Evolutionary conservation across 1,139 yeast species (phyloP), one percentile per base, ranked within the genome.

Genomic region (Sugiyamaella paludigena): DNA sequence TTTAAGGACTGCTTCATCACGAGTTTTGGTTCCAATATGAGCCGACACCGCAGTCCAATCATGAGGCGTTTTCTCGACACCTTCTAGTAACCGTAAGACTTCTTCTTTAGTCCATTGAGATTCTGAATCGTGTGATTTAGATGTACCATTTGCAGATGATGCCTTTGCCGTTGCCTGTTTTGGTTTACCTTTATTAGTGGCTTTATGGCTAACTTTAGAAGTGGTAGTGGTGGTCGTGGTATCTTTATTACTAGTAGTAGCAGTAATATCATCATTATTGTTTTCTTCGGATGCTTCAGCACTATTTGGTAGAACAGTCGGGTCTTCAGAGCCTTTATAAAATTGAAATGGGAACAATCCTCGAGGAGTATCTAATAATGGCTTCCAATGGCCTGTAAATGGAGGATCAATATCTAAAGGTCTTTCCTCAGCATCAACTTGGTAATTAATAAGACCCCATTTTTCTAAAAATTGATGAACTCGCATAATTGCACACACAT

Each of bases 371-470:
- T 94, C 98, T 60, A 83, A 83, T 51, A 69, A 63, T 9, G 71
- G 66, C 49, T 70, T 66, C 67, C 73, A 74, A 52, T 74, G 76
- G 37, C 78, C 77, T 4, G 78, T 73, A 58, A 78, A 82, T 11
- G 91, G 92, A 43, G 87, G 88, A 44, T 83, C 87, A 33, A 83
- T 74, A 52, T 77, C 77, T 19, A 81, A 77, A 1, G 95, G 92
- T 54, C 86, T 79, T 51, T 84, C 77, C 57, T 83, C 88, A 1
- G 79, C 76, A 63, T 83, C 91, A 42, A 85, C 96, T 68, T 92
- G 98, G 65, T 94, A 94, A 67, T 94, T 94, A 49, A 94, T 88
- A 51, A 94, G 74, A 0, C 99, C 99, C 99, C 99, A 94, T 67
- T 86, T 87, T 63, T 82, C 91, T 56, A 94, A 74, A 63, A 94